Conservation (phyloP, 129 eudicot genomes). For the Scalesia atractyloides region DNA sequence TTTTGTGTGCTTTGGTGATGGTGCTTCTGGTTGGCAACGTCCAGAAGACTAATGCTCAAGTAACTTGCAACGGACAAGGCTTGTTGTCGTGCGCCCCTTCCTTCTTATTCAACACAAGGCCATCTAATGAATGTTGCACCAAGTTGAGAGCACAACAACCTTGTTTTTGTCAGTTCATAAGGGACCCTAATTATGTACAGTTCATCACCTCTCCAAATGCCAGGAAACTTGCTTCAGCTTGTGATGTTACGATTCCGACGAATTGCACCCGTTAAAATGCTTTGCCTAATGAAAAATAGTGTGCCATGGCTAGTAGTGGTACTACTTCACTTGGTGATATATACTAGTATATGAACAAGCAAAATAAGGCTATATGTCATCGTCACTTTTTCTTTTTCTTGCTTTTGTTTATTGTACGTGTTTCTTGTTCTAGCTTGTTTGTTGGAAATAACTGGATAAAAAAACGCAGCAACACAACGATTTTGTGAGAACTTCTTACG, state of each 20-base stretch:
- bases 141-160: background rate
- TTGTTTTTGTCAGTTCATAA: slow-evolving; percentile 1
- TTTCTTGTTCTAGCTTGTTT: background rate
- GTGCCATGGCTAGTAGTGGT: background rate
- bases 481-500: too few relatives aligned
- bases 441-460: too few relatives aligned
- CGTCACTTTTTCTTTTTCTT: background rate
- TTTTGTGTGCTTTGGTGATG: slow-evolving; percentile 1
- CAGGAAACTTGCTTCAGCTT: background rate
- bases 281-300: background rate
- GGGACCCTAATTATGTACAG: background rate
- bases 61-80: background rate
- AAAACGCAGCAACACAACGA: too few relatives aligned
- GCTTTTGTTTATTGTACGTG: background rate
- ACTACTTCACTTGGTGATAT: background rate
- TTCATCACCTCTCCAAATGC: slow-evolving; percentile 9
- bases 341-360: background rate
- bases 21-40: background rate
- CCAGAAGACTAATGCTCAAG: background rate
- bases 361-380: background rate
- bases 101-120: background rate
- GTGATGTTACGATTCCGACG: background rate
- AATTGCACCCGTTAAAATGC: background rate
- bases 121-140: background rate
- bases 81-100: background rate